Evolutionary conservation across 1,284 basidiomycete genomes (phyloP).

Genomic region (Apiotrichum montevideense): DNA sequence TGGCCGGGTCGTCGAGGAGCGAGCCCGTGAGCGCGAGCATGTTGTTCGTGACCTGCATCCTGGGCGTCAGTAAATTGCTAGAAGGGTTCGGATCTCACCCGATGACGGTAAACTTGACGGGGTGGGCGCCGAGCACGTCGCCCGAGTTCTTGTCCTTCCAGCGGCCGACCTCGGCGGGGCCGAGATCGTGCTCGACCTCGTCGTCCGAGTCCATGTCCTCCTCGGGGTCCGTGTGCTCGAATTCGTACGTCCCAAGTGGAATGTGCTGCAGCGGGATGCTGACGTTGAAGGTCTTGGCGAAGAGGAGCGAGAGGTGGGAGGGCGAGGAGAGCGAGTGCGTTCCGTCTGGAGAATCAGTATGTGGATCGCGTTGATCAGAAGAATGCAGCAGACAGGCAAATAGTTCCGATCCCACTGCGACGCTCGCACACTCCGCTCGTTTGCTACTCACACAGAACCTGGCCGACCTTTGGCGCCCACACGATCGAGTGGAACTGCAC

Average conservation of each 20-base stretch:
- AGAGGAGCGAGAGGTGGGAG: conserved; percentile 85
- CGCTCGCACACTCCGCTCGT: too few species aligned
- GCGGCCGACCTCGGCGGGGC: conserved; percentile 52
- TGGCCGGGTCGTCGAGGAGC: conserved; percentile 77
- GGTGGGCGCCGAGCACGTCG: conserved; percentile 60
- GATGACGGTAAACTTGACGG: conserved; percentile 80
- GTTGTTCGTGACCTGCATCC: conserved; percentile 85
- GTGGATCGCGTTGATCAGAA: background rate
- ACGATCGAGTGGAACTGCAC: conserved; percentile 77
- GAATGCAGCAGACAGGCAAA: too few species aligned
- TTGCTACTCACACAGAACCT: conserved; percentile 63
- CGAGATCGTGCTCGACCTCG: conserved; percentile 28
- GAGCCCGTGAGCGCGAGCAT: conserved; percentile 92
- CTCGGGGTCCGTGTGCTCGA: conserved; percentile 59
- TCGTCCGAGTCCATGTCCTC: conserved; percentile 31
- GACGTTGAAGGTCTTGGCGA: conserved; percentile 93
- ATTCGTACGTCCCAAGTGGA: conserved; percentile 71
- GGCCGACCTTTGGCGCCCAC: conserved; percentile 83
- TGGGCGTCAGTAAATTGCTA: conserved; percentile 38
- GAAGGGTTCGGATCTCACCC: conserved; percentile 55
- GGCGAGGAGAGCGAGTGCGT: conserved; percentile 85
- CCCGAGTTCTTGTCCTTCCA: conserved; percentile 76
- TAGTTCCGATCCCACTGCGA: too few species aligned
- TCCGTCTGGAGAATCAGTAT: conserved; percentile 56
- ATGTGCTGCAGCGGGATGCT: conserved; percentile 93